Base-by-base conservation (phyloP, 1,284 basidiomycete genomes). In the Phellopilus nigrolimitatus region DNA sequence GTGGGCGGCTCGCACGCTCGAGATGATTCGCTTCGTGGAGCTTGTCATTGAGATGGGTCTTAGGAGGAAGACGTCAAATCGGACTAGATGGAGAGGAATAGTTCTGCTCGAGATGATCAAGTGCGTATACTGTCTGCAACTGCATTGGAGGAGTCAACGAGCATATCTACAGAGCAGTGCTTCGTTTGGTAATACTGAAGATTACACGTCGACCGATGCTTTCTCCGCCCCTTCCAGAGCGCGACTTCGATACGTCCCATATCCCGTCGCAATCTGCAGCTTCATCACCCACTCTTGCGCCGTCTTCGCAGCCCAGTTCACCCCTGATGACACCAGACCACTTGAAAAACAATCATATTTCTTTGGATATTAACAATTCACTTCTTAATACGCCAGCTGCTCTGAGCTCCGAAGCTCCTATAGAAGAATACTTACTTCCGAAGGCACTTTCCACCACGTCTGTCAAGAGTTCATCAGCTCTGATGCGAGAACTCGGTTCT, bases 11-110 rank as follows among this genome's bases (percentile, higher is more conserved):
- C 75, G 90, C 31, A 65, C 76, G 2, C 76, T 95, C 3, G 83
- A 89, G 61, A 71, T 91, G 24, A 73, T 92, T 53, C 79, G 79
- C 34, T 92, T 86, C 65, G 76, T 85, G 12, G 83, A 95, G 66
- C 76, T 95, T 33, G 69, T 95, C 34, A 64, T 91, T 39, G 92
- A 95, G 69, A 95, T 95, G 92, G 72, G 80, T n/a, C 70, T 91
- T 58, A 75, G 78, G 45, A 72, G 88, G 60, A 88, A 80, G 62
- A 74, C 81, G 8, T 80, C 84, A 33, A 57, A 71, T 61, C 74
- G 76, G 64, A 71, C 68, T 58, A 71, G 76, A 57, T 92, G 88
- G 91, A 75, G 82, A 57, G 76, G 80, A 25, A 76, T 95, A 38
- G 64, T 92, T 31, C 57, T 84, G 30, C 69, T 95, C 19, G 92